These are phyloP conservation scores for Sporothrix mexicana DNA, from an alignment of 2,329 filamentous ascomycete genomes.

Conservation along the genomic window DNA sequence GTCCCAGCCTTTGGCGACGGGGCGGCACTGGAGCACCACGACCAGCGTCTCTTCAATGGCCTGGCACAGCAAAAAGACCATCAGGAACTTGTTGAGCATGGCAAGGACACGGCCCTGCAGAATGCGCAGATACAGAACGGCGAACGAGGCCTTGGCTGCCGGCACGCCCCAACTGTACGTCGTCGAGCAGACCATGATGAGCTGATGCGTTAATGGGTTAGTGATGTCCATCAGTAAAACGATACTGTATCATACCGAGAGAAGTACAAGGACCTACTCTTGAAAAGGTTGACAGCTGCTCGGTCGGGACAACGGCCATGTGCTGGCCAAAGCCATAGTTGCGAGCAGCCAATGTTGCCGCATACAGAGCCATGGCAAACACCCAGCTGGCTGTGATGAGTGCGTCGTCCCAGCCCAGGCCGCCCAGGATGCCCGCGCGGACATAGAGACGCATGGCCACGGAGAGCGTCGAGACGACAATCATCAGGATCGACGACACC, in stretches of 20 bases:
- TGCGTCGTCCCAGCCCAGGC: slow-evolving; percentile 28
- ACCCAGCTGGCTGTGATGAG: slow-evolving; percentile 24
- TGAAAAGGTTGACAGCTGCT: neutral
- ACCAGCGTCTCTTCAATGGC: slow-evolving; percentile 33
- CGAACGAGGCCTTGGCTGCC: slow-evolving; percentile 34
- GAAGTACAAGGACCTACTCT: neutral
- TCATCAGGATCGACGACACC: slow-evolving; percentile 22
- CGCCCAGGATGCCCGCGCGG: slow-evolving; percentile 18
- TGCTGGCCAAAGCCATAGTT: slow-evolving; percentile 29
- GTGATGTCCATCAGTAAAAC: neutral
- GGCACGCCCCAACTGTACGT: slow-evolving; percentile 31
- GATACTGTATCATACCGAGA: neutral
- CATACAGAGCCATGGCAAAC: slow-evolving; percentile 21
- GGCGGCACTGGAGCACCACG: slow-evolving; percentile 32
- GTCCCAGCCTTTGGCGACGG: slow-evolving; percentile 29
- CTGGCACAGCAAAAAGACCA: slow-evolving; percentile 32
- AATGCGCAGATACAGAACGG: slow-evolving; percentile 34
- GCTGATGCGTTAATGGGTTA: neutral
- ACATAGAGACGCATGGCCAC: slow-evolving; percentile 24
- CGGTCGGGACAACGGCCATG: neutral
- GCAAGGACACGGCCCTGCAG: slow-evolving; percentile 27
- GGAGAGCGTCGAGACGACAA: slow-evolving; percentile 12
- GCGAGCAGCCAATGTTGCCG: neutral
- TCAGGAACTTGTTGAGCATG: slow-evolving; percentile 29
- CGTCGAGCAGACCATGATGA: slow-evolving; percentile 25